Evolutionary conservation across 1,284 basidiomycete species (phyloP), one percentile per base, ranked within the genome.

Genomic region (Schizopora paradoxa): DNA sequence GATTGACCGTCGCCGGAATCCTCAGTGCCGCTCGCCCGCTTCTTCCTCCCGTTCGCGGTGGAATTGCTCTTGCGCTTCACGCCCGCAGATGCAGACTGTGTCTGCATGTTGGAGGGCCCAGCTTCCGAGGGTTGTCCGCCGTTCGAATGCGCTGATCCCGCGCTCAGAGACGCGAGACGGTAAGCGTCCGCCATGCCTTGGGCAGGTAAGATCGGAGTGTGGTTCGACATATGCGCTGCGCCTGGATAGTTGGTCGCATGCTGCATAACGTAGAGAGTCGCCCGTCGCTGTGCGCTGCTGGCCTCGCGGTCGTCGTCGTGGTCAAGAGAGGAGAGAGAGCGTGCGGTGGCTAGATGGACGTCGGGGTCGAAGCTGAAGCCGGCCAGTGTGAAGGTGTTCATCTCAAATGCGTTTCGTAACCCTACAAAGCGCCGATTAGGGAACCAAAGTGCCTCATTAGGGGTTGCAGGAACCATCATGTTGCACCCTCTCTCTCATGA

Each of bases 1-100:
- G 62, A 68, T 43, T 64, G 47, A 68, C 77, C 77, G 48, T 63
- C 63, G 43, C 67, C 66, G 34, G 66, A 68, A 47, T 73, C 74
- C 46, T 78, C 76, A 51, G 72, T 69, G 26, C 70, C 54, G 5
- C 56, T 54, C 27, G 64, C 65, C 48, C 73, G 71, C 50, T 70
- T 67, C 21, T 73, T 66, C 53, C 74, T 75, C 4, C 55, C 45
- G 14, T 56, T 25, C 13, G 54, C 28, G 18, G 52, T 41, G 19
- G 48, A 32, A 13, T 43, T 27, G 27, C 42, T 22, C 18, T 45
- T 45, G n/a, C n/a, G n/a, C 26, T 45, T 39, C 10, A 10, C 16
- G 16, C 37, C 37, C 11, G 37, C 19, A n/a, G n/a, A n/a, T n/a
- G n/a, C n/a, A n/a, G n/a, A n/a, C n/a, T n/a, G n/a, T n/a, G n/a